These are phyloP conservation scores for Candida quercuum DNA, from an alignment of 805 yeast species.

Conservation along the genomic window DNA sequence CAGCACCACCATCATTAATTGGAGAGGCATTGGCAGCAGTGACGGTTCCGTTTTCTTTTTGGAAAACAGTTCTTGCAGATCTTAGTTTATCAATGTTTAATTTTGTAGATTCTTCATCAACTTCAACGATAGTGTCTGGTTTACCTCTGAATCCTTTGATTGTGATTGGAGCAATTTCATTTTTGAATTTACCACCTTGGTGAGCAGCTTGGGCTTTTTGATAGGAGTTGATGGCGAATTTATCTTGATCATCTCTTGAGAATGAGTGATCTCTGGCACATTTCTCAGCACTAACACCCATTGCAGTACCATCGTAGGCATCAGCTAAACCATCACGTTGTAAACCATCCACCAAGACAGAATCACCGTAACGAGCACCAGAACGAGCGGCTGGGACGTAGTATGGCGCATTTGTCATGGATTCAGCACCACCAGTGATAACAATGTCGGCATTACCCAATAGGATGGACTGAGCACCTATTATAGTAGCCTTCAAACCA, in stretches of 20 bases:
- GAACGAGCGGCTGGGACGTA: slow-evolving; percentile 79
- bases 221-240: slow-evolving; percentile 80
- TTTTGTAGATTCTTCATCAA: slow-evolving; percentile 82
- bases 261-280: slow-evolving; percentile 80
- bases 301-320: slow-evolving; percentile 80
- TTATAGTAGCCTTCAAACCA: slow-evolving; percentile 85
- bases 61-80: slow-evolving; percentile 90
- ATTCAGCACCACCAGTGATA: slow-evolving; percentile 96
- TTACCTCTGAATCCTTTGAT: slow-evolving; percentile 89
- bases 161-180: slow-evolving; percentile 83
- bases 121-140: slow-evolving; percentile 65
- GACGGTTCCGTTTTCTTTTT: slow-evolving; percentile 89
- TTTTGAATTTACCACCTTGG: slow-evolving; percentile 70
- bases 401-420: slow-evolving; percentile 95
- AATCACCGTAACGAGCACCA: slow-evolving; percentile 89
- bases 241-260: slow-evolving; percentile 85
- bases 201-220: slow-evolving; percentile 81
- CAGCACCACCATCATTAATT: slow-evolving; percentile 97
- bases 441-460: slow-evolving; percentile 90
- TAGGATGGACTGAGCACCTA: slow-evolving; percentile 85
- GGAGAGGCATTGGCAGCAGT: slow-evolving; percentile 98
- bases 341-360: slow-evolving; percentile 76
- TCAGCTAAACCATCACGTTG: slow-evolving; percentile 91
- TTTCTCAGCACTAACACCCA: slow-evolving; percentile 98
- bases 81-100: slow-evolving; percentile 72